These are phyloP conservation scores for Penium margaritaceum DNA, from an alignment of 139 green algal genomes.

Conservation along the genomic window DNA sequence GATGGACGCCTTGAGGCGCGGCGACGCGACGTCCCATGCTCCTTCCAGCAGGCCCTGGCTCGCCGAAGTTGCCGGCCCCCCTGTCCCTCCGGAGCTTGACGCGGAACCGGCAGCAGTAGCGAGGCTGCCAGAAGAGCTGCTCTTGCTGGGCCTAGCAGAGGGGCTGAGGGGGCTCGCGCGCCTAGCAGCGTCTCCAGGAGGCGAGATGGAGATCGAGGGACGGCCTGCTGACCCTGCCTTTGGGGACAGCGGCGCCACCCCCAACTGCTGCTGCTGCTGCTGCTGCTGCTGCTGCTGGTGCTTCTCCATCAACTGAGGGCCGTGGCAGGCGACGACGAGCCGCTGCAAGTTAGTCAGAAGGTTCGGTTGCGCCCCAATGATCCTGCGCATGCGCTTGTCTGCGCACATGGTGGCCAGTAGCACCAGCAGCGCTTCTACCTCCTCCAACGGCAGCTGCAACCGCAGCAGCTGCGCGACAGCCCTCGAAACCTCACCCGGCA, in stretches of 20 bases:
- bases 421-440: neutral
- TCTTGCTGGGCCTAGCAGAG: no score
- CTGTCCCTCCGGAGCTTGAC: no score
- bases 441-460: neutral
- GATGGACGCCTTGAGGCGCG: neutral
- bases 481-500: neutral
- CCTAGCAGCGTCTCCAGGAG: neutral
- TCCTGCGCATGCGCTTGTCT: neutral
- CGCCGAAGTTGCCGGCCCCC: neutral
- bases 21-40: no score
- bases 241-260: no score
- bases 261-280: neutral
- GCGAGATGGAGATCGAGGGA: no score
- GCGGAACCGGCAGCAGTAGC: neutral
- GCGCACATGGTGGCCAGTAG: constrained; percentile 6
- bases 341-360: no score
- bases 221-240: no score
- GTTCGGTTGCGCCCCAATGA: neutral
- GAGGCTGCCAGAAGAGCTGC: no score
- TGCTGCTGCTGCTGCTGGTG: neutral
- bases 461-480: constrained; percentile 1
- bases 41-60: no score
- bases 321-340: no score
- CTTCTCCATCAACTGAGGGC: no score
- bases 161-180: no score